phyloP scores from a whole-genome alignment of 768 basidiomycete species.

The Infundibulicybe gibba region DNA sequence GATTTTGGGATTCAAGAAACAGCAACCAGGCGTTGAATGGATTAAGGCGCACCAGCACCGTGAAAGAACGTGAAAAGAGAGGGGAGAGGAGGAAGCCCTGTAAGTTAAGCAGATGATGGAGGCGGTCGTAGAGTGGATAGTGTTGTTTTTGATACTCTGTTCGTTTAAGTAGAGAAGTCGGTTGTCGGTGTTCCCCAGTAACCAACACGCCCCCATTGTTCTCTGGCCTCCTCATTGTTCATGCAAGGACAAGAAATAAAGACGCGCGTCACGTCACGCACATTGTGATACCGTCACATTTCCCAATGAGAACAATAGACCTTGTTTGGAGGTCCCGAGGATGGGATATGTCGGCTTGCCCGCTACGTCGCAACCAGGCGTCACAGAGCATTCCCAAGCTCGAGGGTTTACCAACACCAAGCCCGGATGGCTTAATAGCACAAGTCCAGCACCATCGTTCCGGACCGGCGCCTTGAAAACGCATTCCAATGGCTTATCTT shows the following conservation, averaged over 20 bases:
- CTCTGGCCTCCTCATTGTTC: neutral
- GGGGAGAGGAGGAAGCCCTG: slow-evolving; percentile 9
- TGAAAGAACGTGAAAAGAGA: slow-evolving; percentile 5
- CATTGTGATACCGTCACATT: no score
- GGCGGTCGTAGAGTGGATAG: neutral
- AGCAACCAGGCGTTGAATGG: slow-evolving; percentile 12
- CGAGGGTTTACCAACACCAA: no score
- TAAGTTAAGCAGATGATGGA: neutral
- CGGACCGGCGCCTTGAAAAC: no score
- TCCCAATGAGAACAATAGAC: no score
- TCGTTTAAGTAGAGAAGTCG: neutral
- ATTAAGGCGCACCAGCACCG: slow-evolving; percentile 17
- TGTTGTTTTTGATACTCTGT: neutral
- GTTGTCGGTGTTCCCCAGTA: neutral
- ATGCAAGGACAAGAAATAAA: neutral
- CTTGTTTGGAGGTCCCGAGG: no score
- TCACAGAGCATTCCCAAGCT: no score
- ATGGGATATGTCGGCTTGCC: no score
- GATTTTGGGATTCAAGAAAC: slow-evolving; percentile 1
- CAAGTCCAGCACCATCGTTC: no score
- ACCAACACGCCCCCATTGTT: neutral
- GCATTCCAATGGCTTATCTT: no score
- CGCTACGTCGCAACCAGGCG: no score
- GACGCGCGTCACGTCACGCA: no score
- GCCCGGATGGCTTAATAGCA: no score